Base-by-base conservation (phyloP, 768 basidiomycete genomes). In the Podaxis sp. region DNA sequence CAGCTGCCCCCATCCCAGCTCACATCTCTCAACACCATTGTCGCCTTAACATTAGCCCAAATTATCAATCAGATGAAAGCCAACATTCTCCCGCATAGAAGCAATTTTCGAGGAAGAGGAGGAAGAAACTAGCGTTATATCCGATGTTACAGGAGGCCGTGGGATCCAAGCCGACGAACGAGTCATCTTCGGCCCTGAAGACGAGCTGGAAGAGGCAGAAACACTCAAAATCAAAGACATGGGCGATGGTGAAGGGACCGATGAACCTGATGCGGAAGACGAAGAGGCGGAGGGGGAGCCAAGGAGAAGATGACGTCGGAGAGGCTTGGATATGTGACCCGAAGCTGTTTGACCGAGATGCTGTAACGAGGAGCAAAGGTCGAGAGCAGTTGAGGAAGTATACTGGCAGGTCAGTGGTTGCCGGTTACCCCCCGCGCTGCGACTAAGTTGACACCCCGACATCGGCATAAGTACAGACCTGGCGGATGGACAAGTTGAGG, bases 401-500 rank as follows among this genome's bases (percentile, higher is more conserved):
- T 66, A 96, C 93, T 37, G 87, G 91, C 93, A 37, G 88, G 91
- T 82, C 65, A 65, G 77, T 66, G 27, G 13, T 25, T 25, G 3
- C 25, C 25, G 27, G 15, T 11, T 0, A 29, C 51, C 56, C 25
- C 17, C 6, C 15, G 13, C 7, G 29, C 38, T 60, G n/a, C 33
- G 19, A 19, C 17, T 13, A 7, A 41, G 54, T 19, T 59, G 11
- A 64, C 61, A 29, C n/a, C 60, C 43, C 36, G 7, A 24, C 41
- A 24, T 51, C 29, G 37, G 40, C 5, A 9, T 6, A 25, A 24
- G 24, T 24, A 27, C 57, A 89, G 89, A 89, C 11, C 91, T 89
- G 87, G 77, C 72, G 11, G 87, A 97, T 68, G 90, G 89, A 66
- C 94, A 96, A 70, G 86, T 97, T 27, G 94, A 97, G 73, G 95